Base-by-base conservation (phyloP, 805 yeast genomes). In the Metschnikowia similis region DNA sequence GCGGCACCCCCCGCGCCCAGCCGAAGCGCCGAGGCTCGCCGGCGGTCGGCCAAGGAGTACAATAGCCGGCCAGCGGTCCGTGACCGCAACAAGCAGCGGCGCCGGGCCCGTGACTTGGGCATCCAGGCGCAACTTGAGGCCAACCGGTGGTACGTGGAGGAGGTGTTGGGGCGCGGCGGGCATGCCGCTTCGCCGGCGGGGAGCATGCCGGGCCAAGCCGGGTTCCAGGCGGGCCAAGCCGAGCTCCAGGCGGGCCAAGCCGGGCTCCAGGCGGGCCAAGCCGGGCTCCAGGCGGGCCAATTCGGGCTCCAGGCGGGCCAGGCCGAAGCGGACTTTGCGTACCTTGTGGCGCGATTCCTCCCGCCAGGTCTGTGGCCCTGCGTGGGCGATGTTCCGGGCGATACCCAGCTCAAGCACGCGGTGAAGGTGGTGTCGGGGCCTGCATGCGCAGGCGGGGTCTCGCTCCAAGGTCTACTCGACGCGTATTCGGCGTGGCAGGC, bases 41-140 rank as follows among this genome's bases (percentile, higher is more conserved):
- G 10, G n/a, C 17, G 10, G 28, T 4, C 35, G 4, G 17, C 17
- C n/a, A 17, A n/a, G 16, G 17, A 32, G 40, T 77, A 80, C 58
- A 75, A 78, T 55, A 58, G 78, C 13, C 65, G 81, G 41, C 74
- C 71, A 32, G 73, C 73, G 27, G 84, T 81, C 35, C 71, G 69
- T 51, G 77, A 72, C 48, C 70, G 76, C 41, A 77, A 75, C 39
- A 67, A 72, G 48, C 57, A 64, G 11, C 65, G 83, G 41, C 66
- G 86, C 34, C 70, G 70, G 48, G 59, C 63, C 2, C 70, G 79
- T 36, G 81, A 80, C 50, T 65, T 71, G 35, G 53, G 67, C 2
- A 62, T 65, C 40, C 67, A 76, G 45, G 79, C 77, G 0, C 69
- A 65, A 50, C 38, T 57, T 16, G 30, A 35, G 17, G 56, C 53